Conservation (phyloP, 2,329 filamentous ascomycete species). For the Lizonia empirigonia region DNA sequence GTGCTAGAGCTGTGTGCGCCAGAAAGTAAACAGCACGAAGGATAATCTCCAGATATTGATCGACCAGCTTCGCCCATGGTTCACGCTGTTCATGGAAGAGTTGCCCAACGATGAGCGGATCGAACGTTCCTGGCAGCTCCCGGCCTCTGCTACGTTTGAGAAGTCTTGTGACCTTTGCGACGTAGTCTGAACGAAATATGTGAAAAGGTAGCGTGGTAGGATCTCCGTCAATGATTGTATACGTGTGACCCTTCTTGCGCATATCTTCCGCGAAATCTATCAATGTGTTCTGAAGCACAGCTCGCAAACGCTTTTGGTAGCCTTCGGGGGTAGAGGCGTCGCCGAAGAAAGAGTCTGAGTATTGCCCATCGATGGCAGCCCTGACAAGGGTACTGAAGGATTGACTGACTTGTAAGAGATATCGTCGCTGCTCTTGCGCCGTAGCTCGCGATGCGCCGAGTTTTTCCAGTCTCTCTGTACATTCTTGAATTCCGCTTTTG, state of each 20-base stretch:
- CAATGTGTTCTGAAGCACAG: slow-evolving; percentile 30
- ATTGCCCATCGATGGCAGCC: slow-evolving; percentile 54
- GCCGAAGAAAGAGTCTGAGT: slow-evolving; percentile 57
- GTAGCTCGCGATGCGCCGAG: slow-evolving; percentile 58
- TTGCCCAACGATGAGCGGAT: slow-evolving; percentile 28
- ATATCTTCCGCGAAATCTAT: slow-evolving; percentile 24
- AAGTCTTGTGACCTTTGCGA: slow-evolving; percentile 29
- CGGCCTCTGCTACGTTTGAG: slow-evolving; percentile 24
- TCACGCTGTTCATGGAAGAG: slow-evolving; percentile 28
- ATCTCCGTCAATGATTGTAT: slow-evolving; percentile 20
- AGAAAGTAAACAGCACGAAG: slow-evolving; percentile 11
- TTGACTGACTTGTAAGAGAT: slow-evolving; percentile 54
- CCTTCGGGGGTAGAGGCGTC: slow-evolving; percentile 15
- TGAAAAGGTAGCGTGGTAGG: neutral
- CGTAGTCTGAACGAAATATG: slow-evolving; percentile 27
- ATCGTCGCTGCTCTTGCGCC: slow-evolving; percentile 54
- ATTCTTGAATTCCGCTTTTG: slow-evolving; percentile 24
- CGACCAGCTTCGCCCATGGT: slow-evolving; percentile 21
- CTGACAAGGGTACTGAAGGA: slow-evolving; percentile 53
- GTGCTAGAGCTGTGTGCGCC: neutral
- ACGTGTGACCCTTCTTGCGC: slow-evolving; percentile 21
- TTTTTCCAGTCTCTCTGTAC: slow-evolving; percentile 42
- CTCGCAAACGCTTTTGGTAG: slow-evolving; percentile 29
- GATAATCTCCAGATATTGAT: slow-evolving; percentile 2
- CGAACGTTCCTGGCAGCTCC: slow-evolving; percentile 30